Evolutionary conservation across 768 basidiomycete genomes (phyloP).

Genomic region (Mycena rosella): DNA sequence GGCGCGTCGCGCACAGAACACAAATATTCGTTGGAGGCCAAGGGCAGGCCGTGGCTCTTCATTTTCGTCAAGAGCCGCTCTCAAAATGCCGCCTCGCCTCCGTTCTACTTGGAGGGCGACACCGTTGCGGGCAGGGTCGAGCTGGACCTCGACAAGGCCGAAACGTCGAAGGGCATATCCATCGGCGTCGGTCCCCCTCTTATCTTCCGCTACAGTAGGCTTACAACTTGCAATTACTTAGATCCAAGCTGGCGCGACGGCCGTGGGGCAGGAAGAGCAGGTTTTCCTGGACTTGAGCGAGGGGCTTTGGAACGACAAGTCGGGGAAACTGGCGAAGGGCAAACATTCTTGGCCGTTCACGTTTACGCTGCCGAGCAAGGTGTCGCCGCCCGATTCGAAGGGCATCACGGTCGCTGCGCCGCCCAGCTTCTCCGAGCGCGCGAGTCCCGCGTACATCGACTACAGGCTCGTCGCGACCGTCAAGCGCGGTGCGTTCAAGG

Average conservation of each 20-base stretch:
- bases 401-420: constrained; percentile 58
- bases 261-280: constrained; percentile 68
- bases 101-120: constrained; percentile 63
- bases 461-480: constrained; percentile 66
- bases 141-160: constrained; percentile 62
- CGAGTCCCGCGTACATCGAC: constrained; percentile 67
- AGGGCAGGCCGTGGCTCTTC: constrained; percentile 63
- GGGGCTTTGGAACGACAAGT: constrained; percentile 54
- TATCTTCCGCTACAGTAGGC: too few species aligned
- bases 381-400: constrained; percentile 52
- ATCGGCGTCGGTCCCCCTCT: constrained; percentile 54
- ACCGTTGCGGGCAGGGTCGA: constrained; percentile 63
- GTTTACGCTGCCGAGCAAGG: constrained; percentile 59
- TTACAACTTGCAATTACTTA: constrained; percentile 38
- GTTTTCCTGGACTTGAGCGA: constrained; percentile 59
- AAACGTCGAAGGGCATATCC: constrained; percentile 61
- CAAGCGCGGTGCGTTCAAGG: constrained; percentile 60
- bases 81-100: constrained; percentile 51
- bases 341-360: constrained; percentile 63
- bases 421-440: constrained; percentile 67
- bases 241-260: constrained; percentile 63
- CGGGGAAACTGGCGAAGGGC: constrained; percentile 56
- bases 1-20: constrained; percentile 47
- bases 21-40: constrained; percentile 56
- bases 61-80: constrained; percentile 64